phyloP scores from a whole-genome alignment of 176 grass and related monocot genomes.

The Avena eriantha region DNA sequence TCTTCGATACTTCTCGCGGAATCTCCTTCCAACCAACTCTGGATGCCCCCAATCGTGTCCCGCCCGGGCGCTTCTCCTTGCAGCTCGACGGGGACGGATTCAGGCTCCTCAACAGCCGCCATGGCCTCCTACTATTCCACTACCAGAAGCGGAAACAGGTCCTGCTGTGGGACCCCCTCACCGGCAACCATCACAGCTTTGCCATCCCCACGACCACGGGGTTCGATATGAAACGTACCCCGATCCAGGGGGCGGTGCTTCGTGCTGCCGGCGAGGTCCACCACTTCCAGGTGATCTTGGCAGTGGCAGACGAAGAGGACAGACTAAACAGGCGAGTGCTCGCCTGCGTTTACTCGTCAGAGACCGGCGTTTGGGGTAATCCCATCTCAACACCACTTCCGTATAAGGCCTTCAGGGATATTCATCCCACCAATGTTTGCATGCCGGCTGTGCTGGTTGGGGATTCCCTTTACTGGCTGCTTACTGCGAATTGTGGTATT shows the following conservation, averaged over 20 bases:
- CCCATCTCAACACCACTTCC: background rate
- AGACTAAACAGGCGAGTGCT: background rate
- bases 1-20: background rate
- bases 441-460: background rate
- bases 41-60: no score
- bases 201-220: background rate
- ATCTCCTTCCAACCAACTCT: no score
- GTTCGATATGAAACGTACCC: background rate
- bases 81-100: no score
- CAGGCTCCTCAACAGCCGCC: background rate
- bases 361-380: background rate
- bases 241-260: background rate
- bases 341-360: background rate
- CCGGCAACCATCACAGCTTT: background rate
- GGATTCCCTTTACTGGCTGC: background rate
- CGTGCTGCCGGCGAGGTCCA: background rate
- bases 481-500: background rate
- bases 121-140: background rate
- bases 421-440: background rate
- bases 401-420: background rate
- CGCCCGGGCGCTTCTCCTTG: no score
- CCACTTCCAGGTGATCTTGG: background rate
- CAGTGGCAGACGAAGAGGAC: background rate
- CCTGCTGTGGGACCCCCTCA: background rate
- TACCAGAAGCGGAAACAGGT: accelerated